Conservation (phyloP, 768 basidiomycete genomes). For the Glaciozyma antarctica region DNA sequence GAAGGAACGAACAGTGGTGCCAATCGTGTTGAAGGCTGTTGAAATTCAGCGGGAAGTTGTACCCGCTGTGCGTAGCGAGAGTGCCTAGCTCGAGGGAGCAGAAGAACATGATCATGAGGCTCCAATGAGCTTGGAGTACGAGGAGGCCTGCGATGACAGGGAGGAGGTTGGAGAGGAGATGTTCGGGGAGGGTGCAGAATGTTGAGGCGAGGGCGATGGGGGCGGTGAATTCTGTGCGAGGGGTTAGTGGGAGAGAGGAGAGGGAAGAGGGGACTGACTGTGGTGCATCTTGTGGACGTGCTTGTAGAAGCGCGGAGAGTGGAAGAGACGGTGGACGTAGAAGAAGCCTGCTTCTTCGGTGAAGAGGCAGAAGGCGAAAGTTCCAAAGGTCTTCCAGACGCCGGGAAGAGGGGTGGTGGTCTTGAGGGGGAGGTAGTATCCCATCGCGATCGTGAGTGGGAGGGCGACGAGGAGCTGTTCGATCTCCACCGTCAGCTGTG, state of each 20-base stretch:
- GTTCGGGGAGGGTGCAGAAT: background rate
- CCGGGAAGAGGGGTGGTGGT: background rate
- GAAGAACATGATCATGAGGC: background rate
- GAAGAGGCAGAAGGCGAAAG: background rate
- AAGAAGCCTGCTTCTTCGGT: background rate
- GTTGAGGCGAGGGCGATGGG: background rate
- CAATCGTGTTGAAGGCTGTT: background rate
- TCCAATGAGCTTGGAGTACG: background rate
- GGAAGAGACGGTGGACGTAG: background rate
- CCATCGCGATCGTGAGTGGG: background rate
- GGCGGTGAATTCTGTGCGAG: background rate
- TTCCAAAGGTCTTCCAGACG: background rate
- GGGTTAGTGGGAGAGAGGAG: background rate
- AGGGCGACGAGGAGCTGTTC: background rate
- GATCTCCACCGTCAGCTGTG: background rate
- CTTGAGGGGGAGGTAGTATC: background rate
- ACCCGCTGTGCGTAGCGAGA: background rate
- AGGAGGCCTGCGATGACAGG: background rate
- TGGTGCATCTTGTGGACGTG: background rate
- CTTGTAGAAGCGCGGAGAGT: background rate
- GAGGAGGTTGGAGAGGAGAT: background rate
- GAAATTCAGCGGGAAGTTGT: background rate
- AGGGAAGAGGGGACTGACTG: background rate
- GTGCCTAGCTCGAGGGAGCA: background rate
- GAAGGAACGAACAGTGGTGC: background rate